Evolutionary conservation across 768 basidiomycete species (phyloP).

Genomic region (Galerina sulciceps): DNA sequence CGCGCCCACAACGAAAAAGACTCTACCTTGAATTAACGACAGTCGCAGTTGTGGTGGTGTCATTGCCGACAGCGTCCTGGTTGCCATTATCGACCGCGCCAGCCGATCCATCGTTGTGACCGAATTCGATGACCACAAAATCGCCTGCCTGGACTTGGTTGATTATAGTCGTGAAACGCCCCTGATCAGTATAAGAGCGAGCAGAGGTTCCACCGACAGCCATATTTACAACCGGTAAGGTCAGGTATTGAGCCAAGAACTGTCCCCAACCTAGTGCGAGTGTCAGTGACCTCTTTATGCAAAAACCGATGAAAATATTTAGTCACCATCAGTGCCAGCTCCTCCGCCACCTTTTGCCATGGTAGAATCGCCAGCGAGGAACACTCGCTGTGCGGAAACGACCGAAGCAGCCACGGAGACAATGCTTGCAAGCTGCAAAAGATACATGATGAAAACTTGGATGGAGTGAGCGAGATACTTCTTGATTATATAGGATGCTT

Average conservation of each 20-base stretch:
- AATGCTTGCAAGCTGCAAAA: slow-evolving; percentile 5
- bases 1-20: too few species aligned
- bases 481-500: too few species aligned
- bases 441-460: slow-evolving; percentile 2
- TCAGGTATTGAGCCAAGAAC: slow-evolving; percentile 43
- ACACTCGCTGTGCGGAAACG: slow-evolving; percentile 33
- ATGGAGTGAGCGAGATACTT: too few species aligned
- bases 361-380: slow-evolving; percentile 48
- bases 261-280: slow-evolving; percentile 46
- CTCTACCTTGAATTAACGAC: slow-evolving; percentile 39
- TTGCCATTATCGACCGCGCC: slow-evolving; percentile 44
- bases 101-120: slow-evolving; percentile 50
- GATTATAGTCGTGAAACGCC: slow-evolving; percentile 46
- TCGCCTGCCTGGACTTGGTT: slow-evolving; percentile 43
- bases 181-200: slow-evolving; percentile 51
- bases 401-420: neutral
- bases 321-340: slow-evolving; percentile 36
- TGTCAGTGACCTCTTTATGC: neutral
- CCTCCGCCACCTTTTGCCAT: slow-evolving; percentile 46
- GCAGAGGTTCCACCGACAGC: slow-evolving; percentile 51
- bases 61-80: slow-evolving; percentile 44
- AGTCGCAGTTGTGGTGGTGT: slow-evolving; percentile 36
- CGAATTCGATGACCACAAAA: slow-evolving; percentile 50
- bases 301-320: neutral
- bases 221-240: slow-evolving; percentile 47